A percentile compares a stretch with the other conserved stretches of the same genome.
These are phyloP conservation scores for Trametes meyenii DNA, from an alignment of 768 basidiomycete species.

Conservation along the genomic window DNA sequence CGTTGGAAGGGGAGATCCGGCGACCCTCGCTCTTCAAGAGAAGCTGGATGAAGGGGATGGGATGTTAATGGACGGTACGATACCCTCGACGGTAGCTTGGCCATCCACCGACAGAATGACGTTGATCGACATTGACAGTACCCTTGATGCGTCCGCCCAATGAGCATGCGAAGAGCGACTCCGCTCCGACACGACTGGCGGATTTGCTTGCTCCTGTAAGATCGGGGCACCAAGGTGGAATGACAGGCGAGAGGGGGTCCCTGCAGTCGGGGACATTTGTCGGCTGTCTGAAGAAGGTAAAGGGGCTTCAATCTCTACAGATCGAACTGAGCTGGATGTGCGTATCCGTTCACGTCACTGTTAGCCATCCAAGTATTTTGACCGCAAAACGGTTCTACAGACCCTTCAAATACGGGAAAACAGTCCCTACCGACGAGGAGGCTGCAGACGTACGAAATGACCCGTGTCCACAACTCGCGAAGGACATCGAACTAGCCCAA, in stretches of 20 bases:
- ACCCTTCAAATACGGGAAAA: slow-evolving; percentile 32
- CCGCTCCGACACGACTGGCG: slow-evolving; percentile 24
- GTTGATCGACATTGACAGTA: slow-evolving; percentile 54
- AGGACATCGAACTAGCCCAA: slow-evolving; percentile 5
- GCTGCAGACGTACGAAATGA: slow-evolving; percentile 21
- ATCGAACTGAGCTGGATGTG: slow-evolving; percentile 73
- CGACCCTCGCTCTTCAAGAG: slow-evolving; percentile 54
- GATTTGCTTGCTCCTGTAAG: slow-evolving; percentile 29
- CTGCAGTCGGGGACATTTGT: background rate
- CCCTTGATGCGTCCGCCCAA: slow-evolving; percentile 60
- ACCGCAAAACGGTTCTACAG: slow-evolving; percentile 12
- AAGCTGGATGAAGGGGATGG: slow-evolving; percentile 53
- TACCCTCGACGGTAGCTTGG: slow-evolving; percentile 1
- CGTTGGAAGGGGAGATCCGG: slow-evolving; percentile 13
- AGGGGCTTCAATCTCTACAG: slow-evolving; percentile 59
- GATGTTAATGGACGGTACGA: slow-evolving; percentile 61
- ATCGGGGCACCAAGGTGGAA: slow-evolving; percentile 1
- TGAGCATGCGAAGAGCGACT: slow-evolving; percentile 39
- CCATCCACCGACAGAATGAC: background rate
- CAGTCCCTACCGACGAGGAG: slow-evolving; percentile 34
- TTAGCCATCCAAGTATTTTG: background rate
- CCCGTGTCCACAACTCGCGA: slow-evolving; percentile 7
- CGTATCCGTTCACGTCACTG: slow-evolving; percentile 28
- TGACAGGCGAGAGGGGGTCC: background rate
- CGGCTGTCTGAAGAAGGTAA: slow-evolving; percentile 53